Conservation (phyloP, 495 filamentous ascomycete genomes). For the Tuber aestivum region DNA sequence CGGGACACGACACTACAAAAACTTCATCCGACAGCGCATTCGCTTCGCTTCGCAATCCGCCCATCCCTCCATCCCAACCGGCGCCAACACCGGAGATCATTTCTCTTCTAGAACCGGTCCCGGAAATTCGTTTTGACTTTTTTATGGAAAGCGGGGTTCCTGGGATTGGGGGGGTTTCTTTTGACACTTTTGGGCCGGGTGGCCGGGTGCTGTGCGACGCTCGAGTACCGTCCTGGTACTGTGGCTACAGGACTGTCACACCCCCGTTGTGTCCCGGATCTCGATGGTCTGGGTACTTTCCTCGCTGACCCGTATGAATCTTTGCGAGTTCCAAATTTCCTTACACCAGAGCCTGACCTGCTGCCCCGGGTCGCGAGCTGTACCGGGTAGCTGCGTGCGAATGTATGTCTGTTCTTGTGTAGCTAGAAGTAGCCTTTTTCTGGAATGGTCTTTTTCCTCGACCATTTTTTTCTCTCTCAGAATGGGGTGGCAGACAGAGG, state of each 20-base stretch:
- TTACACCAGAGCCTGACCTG: background rate
- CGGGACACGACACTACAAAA: background rate
- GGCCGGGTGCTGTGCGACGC: background rate
- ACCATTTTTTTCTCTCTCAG: background rate
- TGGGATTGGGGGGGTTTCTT: background rate
- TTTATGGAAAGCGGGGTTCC: background rate
- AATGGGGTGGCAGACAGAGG: too few species aligned
- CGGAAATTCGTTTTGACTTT: background rate
- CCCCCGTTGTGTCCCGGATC: background rate
- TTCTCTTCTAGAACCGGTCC: background rate
- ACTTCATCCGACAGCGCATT: background rate
- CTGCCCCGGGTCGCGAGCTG: background rate
- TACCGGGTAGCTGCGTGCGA: too few species aligned
- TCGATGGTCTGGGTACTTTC: too few species aligned
- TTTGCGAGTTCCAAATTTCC: background rate
- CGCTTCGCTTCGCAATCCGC: background rate
- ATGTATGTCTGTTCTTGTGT: too few species aligned
- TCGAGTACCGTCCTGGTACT: background rate
- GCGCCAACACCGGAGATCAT: background rate
- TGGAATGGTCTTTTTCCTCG: too few species aligned
- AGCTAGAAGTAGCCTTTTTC: background rate
- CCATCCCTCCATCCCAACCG: background rate
- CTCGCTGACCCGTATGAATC: background rate
- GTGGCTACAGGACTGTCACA: background rate
- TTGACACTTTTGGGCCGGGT: background rate